Evolutionary conservation across 257 asterid species (phyloP).

Genomic region (Scutellaria galericulata): DNA sequence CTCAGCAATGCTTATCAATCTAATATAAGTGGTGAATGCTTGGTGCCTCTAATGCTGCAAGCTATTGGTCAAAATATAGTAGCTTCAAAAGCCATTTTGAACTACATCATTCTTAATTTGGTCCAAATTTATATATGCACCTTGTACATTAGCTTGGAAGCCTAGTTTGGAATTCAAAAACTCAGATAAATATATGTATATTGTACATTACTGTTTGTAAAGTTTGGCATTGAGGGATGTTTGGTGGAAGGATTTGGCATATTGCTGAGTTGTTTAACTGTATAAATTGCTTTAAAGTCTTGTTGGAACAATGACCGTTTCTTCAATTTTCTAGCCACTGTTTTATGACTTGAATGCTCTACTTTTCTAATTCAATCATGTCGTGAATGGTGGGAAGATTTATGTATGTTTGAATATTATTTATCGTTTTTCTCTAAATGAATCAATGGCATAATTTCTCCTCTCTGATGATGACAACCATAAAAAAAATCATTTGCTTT

Average conservation of each 20-base stretch:
- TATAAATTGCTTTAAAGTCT: slow-evolving; percentile 9
- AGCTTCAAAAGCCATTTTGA: slow-evolving; percentile 35
- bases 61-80: slow-evolving; percentile 36
- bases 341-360: slow-evolving; percentile 19
- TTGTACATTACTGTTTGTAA: slow-evolving; percentile 51
- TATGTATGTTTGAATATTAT: not conserved
- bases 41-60: slow-evolving; percentile 27
- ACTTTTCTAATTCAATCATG: slow-evolving; percentile 48
- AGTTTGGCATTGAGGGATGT: slow-evolving; percentile 14
- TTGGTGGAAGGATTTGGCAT: not conserved
- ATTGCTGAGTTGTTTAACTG: slow-evolving; percentile 31
- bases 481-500: not conserved
- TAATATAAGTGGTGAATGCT: slow-evolving; percentile 27
- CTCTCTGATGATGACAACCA: slow-evolving; percentile 5
- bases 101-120: slow-evolving; percentile 34
- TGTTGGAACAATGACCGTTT: not conserved
- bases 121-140: slow-evolving; percentile 34
- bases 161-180: slow-evolving; percentile 34
- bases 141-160: slow-evolving; percentile 50
- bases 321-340: slow-evolving; percentile 8
- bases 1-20: slow-evolving; percentile 39
- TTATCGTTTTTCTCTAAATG: not conserved
- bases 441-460: not conserved
- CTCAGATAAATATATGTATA: slow-evolving; percentile 23
- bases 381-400: slow-evolving; percentile 66